These are phyloP conservation scores for Rheum nobile DNA, from an alignment of 148 eudicot genomes.

Conservation along the genomic window DNA sequence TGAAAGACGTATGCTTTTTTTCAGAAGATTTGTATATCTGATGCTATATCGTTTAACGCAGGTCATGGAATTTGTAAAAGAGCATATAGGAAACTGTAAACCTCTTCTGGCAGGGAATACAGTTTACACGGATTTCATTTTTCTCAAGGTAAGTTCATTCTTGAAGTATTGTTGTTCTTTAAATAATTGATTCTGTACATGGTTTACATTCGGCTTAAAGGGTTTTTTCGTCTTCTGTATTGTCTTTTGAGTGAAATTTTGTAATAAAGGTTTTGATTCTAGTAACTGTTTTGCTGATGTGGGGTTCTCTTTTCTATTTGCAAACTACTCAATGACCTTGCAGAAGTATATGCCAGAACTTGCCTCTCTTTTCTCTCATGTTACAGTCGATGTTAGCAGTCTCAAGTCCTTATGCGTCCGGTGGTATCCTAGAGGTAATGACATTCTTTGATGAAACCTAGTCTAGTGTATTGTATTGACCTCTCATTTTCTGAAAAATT, in stretches of 20 bases:
- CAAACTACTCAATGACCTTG: constrained; percentile 8
- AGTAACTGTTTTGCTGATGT: not conserved
- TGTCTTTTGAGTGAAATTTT: not conserved
- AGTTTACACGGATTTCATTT: constrained; percentile 51
- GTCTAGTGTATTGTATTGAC: not conserved
- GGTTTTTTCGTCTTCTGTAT: not conserved
- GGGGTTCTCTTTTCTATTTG: not conserved
- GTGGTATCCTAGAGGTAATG: constrained; percentile 80
- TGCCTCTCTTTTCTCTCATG: constrained; percentile 70
- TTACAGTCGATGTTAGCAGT: constrained; percentile 87
- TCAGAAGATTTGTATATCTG: not conserved
- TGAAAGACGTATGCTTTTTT: not conserved
- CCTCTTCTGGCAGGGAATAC: constrained; percentile 85
- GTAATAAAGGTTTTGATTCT: not conserved
- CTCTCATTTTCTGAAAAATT: not conserved
- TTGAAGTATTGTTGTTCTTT: not conserved
- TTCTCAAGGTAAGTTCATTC: constrained; percentile 44
- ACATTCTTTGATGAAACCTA: not conserved
- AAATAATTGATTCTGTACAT: not conserved
- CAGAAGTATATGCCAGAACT: constrained; percentile 99
- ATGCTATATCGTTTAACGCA: constrained; percentile 16
- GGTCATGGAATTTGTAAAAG: constrained; percentile 75
- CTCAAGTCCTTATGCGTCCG: constrained; percentile 74
- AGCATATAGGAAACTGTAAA: constrained; percentile 36
- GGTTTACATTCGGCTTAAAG: not conserved